Percentiles rank a stretch among this genome's conserved stretches.
Evolutionary conservation across 345 rosid species (phyloP).

Genomic region (Rhizophora apiculata): DNA sequence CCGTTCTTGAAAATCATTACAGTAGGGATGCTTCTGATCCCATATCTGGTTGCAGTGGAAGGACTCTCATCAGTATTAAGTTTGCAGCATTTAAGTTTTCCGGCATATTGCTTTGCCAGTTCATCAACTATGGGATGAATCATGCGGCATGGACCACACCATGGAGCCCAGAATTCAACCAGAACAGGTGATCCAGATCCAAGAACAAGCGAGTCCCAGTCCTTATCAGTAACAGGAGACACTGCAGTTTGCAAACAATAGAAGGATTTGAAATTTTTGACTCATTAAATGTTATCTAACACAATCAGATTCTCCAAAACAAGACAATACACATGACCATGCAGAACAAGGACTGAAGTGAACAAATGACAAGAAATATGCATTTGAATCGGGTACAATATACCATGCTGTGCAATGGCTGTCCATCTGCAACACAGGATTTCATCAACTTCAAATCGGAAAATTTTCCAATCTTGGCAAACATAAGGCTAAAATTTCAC

Average conservation of each 20-base stretch:
- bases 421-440: no score
- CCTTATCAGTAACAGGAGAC: constrained; percentile 30
- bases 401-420: no score
- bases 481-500: no score
- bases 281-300: no score
- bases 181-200: constrained; percentile 36
- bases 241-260: constrained; percentile 20
- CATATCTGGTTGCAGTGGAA: constrained; percentile 38
- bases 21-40: constrained; percentile 53
- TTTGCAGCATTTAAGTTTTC: constrained; percentile 48
- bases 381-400: no score
- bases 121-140: constrained; percentile 45
- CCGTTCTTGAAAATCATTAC: constrained; percentile 46
- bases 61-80: constrained; percentile 48
- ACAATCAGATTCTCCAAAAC: no score
- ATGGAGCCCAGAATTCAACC: constrained; percentile 58
- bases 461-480: no score
- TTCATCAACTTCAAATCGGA: no score
- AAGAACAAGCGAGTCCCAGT: constrained; percentile 40
- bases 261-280: neutral
- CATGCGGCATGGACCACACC: constrained; percentile 60
- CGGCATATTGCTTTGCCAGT: constrained; percentile 40
- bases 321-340: no score
- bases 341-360: no score
- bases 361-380: no score